Conservation (phyloP, 192 early-diverging fungal genomes). For the Podila epicladia region DNA sequence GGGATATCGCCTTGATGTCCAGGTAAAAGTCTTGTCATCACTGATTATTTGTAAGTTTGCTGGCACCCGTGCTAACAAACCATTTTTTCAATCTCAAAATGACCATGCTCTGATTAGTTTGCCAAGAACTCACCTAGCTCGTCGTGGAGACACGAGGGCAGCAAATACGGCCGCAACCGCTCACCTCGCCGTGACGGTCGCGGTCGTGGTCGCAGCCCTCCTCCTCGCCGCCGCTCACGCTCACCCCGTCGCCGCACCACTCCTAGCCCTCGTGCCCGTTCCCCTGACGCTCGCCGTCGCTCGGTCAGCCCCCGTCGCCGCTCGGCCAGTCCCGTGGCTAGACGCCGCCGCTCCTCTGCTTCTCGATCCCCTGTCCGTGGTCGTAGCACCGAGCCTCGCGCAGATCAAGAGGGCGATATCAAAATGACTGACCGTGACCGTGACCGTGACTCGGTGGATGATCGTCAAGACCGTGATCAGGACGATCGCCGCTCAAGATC, state of each 20-base stretch:
- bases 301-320: constrained; percentile 56
- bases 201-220: constrained; percentile 45
- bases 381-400: constrained; percentile 2
- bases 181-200: constrained; percentile 53
- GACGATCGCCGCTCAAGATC: constrained; percentile 27
- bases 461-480: background rate
- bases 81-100: background rate
- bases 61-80: background rate
- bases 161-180: background rate
- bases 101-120: constrained; percentile 61
- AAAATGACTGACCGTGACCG: background rate
- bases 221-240: constrained; percentile 33
- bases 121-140: constrained; percentile 86
- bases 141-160: constrained; percentile 79
- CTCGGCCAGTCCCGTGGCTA: constrained; percentile 25
- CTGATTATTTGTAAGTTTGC: background rate
- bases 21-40: constrained; percentile 58
- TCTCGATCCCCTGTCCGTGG: constrained; percentile 42
- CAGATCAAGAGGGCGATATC: constrained; percentile 23
- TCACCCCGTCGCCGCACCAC: constrained; percentile 49
- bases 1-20: constrained; percentile 82
- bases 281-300: constrained; percentile 44
- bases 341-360: constrained; percentile 31
- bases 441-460: constrained; percentile 17
- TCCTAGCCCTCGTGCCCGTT: constrained; percentile 26